Percentiles rank a stretch among this genome's conserved stretches.
phyloP scores from a whole-genome alignment of 2,329 filamentous ascomycete genomes.

The Coniochaeta sp. region DNA sequence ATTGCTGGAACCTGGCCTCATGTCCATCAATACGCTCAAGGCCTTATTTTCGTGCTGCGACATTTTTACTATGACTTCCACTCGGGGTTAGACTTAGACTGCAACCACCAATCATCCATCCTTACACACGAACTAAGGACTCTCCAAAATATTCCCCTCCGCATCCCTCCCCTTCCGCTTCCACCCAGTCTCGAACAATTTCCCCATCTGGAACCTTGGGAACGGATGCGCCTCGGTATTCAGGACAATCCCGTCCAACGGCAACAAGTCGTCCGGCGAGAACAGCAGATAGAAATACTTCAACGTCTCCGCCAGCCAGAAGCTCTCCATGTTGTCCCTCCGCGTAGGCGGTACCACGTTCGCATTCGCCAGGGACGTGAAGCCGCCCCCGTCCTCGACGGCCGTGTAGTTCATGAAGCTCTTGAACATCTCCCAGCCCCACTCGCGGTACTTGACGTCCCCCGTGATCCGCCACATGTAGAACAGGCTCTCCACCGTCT shows the following conservation, averaged over 20 bases:
- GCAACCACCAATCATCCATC: too few species aligned
- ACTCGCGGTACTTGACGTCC: conserved; percentile 80
- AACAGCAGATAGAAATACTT: conserved; percentile 98
- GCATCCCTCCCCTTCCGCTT: conserved; percentile 55
- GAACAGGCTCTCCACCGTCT: conserved; percentile 93
- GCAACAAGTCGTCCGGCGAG: conserved; percentile 72
- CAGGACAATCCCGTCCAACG: conserved; percentile 79
- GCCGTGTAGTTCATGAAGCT: conserved; percentile 81
- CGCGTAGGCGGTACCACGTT: conserved; percentile 59
- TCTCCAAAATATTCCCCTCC: conserved; percentile 28
- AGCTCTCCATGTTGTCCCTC: conserved; percentile 96
- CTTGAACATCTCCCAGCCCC: conserved; percentile 99
- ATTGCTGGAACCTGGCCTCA: too few species aligned
- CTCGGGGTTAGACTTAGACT: too few species aligned
- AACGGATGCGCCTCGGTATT: conserved; percentile 95
- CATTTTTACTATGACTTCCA: too few species aligned
- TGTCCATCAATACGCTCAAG: too few species aligned
- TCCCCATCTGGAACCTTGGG: conserved; percentile 75
- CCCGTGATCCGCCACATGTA: conserved; percentile 99
- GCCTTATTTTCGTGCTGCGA: too few species aligned
- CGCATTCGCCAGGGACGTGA: conserved; percentile 73
- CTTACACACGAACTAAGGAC: background rate
- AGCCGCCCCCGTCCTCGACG: conserved; percentile 70
- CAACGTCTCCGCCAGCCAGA: conserved; percentile 96
- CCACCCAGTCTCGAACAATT: conserved; percentile 76